Evolutionary conservation across 2,329 filamentous ascomycete genomes (phyloP).

Genomic region (Grosmannia huntii): DNA sequence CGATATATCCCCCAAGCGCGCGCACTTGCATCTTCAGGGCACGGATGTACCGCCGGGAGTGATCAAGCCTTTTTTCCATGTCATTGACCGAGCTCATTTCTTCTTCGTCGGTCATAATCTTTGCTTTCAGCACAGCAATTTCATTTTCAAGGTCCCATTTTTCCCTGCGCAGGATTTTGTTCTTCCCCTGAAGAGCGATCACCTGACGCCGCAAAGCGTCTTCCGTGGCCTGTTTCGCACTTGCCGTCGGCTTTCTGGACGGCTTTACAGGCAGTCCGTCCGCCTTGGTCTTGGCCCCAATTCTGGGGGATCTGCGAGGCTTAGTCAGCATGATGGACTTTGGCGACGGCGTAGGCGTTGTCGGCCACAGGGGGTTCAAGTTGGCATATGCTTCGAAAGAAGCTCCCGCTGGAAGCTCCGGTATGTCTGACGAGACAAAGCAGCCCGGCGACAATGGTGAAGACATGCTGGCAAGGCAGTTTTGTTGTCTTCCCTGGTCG

Average conservation of each 20-base stretch:
- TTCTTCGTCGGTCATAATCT: neutral
- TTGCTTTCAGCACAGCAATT: neutral
- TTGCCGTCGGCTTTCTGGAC: neutral
- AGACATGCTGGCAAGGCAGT: neutral
- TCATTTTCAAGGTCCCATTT: constrained; percentile 1
- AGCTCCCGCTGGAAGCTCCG: neutral
- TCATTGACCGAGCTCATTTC: neutral
- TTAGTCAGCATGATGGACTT: neutral
- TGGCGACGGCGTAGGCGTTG: neutral
- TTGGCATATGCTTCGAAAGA: neutral
- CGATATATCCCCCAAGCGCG: neutral
- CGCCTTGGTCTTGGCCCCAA: neutral
- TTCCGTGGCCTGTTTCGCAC: too few species aligned
- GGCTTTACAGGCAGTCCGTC: neutral
- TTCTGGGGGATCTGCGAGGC: neutral
- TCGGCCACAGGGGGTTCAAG: neutral
- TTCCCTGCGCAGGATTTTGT: neutral
- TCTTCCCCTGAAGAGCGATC: neutral
- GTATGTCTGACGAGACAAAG: neutral
- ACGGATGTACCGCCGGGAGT: neutral
- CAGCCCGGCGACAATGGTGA: neutral
- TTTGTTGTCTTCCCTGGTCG: too few species aligned
- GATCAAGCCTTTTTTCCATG: neutral
- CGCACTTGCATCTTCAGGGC: constrained; percentile 3
- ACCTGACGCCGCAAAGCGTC: neutral